phyloP scores from a whole-genome alignment of 208 protist genomes.

The Acanthamoeba triangularis region DNA sequence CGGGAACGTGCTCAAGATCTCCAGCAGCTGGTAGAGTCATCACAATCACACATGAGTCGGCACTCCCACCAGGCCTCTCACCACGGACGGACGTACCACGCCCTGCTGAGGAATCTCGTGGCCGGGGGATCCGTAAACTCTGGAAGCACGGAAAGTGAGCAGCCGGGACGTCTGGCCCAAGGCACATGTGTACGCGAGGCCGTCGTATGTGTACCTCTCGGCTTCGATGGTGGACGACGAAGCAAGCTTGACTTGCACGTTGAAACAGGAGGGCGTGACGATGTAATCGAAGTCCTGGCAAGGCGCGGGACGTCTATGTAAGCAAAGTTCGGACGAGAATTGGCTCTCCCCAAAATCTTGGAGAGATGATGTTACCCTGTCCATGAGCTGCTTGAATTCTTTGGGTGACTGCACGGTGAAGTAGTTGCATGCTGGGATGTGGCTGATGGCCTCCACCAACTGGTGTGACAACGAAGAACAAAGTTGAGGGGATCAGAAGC shows the following conservation, averaged over 20 bases:
- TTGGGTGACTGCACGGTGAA: conserved; percentile 5
- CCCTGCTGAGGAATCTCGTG: conserved; percentile 1
- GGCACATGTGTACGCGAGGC: no score
- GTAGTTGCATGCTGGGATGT: conserved; percentile 1
- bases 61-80: not conserved
- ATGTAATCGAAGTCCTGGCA: conserved; percentile 5
- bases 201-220: not conserved
- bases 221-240: not conserved
- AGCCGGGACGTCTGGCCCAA: no score
- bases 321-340: no score
- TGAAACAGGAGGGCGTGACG: not conserved
- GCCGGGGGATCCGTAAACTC: not conserved
- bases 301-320: not conserved
- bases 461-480: not conserved
- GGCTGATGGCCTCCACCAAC: conserved; percentile 3
- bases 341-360: not conserved
- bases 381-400: conserved; percentile 13
- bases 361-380: not conserved
- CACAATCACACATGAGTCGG: no score
- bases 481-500: no score
- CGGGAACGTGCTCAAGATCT: not conserved
- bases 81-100: not conserved
- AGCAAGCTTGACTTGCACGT: not conserved
- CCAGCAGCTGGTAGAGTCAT: not conserved
- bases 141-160: not conserved